Evolutionary conservation across 169 alveolate species (phyloP).

Genomic region (Babesia divergens): DNA sequence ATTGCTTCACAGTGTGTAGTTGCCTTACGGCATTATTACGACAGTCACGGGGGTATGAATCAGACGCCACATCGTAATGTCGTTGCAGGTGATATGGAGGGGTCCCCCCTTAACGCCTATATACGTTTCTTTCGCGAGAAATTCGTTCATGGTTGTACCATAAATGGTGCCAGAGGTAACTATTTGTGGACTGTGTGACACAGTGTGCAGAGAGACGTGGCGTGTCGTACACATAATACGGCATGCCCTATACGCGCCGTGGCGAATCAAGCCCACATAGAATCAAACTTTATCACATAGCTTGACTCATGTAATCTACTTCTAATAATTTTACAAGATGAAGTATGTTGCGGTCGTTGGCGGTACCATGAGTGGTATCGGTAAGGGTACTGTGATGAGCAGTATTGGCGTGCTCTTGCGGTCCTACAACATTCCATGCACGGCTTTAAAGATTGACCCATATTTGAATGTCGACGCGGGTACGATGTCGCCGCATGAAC

Average conservation of each 20-base stretch:
- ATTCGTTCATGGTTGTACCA: constrained; percentile 22
- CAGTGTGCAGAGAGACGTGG: constrained; percentile 2
- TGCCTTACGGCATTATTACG: constrained; percentile 27
- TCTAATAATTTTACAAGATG: too few species aligned
- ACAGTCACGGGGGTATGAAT: constrained; percentile 19
- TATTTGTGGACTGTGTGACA: not conserved
- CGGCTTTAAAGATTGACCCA: constrained; percentile 96
- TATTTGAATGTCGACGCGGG: constrained; percentile 94
- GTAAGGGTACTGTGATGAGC: constrained; percentile 93
- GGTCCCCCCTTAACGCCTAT: constrained; percentile 49
- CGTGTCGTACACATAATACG: not conserved
- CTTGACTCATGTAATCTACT: too few species aligned
- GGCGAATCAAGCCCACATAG: too few species aligned
- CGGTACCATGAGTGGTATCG: constrained; percentile 94
- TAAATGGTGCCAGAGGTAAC: constrained; percentile 34
- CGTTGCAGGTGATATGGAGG: constrained; percentile 35
- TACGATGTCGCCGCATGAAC: constrained; percentile 96
- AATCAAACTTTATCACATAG: too few species aligned
- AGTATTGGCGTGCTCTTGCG: constrained; percentile 89
- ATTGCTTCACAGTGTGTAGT: not conserved
- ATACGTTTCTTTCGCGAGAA: constrained; percentile 43
- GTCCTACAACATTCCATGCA: constrained; percentile 84
- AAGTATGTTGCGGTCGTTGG: constrained; percentile 91
- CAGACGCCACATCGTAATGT: too few species aligned
- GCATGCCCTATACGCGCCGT: constrained; percentile 4